Base-by-base conservation (phyloP, 306 rosid species). In the Castanospermum australe region DNA sequence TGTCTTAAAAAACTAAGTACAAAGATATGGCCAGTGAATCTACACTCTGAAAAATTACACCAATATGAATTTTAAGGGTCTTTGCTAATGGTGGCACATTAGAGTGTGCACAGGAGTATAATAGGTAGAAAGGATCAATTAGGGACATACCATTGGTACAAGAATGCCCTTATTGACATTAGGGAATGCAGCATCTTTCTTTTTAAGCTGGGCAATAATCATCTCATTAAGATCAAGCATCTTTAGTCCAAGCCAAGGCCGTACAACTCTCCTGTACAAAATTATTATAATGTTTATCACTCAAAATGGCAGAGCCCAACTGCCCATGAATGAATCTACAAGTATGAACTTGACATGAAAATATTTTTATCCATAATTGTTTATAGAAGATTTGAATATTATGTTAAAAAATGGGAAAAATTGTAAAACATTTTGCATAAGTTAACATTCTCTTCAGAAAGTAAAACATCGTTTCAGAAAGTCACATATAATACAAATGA, bases 171-270 rank as follows among this genome's bases (percentile, higher is more conserved):
- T 86, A 54, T 62, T 83, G 67, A 95, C 92, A 71, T 85, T 56
- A 44, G 99, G 99, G 69, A 95, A 93, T 62, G 87, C n/a, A 33
- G 81, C n/a, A 76, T 87, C 88, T 85, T 83, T 85, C 83, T 86
- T 88, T 84, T 90, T 91, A 48, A 95, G 93, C 84, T 90, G 97
- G 2, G 85, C 76, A 25, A 89, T 78, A 51, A 93, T 84, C 94
- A 87, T 91, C 42, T 93, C 91, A 51, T 89, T 95, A 15, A 95
- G 94, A 69, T 91, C 97, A 52, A 95, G 79, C 99, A 95, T 91
- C 87, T 90, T 93, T 75, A 95, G 47, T 63, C 98, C 99, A 72
- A 92, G 94, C 98, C 98, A 95, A 50, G 98, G 98, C 28, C 99
- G 87, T 65, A 95, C 71, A 79, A 95, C 97, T 82, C 97, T 93